Conservation (phyloP, 2,329 filamentous ascomycete species). For the Fusarium sp. region DNA sequence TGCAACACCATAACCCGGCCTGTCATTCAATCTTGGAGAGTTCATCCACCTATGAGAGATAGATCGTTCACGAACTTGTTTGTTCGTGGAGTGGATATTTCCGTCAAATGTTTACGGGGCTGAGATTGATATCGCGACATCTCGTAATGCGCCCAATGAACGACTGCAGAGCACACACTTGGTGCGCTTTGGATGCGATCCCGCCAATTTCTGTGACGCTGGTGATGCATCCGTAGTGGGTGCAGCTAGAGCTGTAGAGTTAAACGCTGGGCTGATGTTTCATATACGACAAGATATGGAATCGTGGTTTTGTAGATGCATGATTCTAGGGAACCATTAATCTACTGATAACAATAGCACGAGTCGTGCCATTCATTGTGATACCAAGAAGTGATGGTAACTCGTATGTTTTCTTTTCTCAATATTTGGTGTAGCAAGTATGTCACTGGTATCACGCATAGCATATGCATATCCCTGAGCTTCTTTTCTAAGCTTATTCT, state of each 20-base stretch:
- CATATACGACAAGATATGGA: not conserved
- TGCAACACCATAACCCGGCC: not conserved
- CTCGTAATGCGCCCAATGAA: not conserved
- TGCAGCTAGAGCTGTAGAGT: no score
- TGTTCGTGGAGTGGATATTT: not conserved
- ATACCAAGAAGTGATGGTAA: no score
- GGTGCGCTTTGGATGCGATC: not conserved
- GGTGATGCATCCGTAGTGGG: not conserved
- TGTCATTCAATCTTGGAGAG: not conserved
- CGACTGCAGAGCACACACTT: not conserved
- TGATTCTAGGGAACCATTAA: no score
- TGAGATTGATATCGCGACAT: not conserved
- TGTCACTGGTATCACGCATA: no score
- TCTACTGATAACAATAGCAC: no score
- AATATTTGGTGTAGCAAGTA: no score
- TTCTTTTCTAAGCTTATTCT: not conserved
- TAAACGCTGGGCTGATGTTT: conserved; percentile 5
- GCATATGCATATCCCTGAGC: no score
- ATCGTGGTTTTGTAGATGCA: not conserved
- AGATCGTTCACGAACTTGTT: not conserved
- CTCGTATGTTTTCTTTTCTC: no score
- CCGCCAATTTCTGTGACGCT: not conserved
- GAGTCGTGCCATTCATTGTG: no score
- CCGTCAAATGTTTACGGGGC: not conserved
- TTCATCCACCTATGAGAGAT: not conserved